These are phyloP conservation scores for Vachellia collinsii DNA, from an alignment of 306 rosid species.

Conservation along the genomic window DNA sequence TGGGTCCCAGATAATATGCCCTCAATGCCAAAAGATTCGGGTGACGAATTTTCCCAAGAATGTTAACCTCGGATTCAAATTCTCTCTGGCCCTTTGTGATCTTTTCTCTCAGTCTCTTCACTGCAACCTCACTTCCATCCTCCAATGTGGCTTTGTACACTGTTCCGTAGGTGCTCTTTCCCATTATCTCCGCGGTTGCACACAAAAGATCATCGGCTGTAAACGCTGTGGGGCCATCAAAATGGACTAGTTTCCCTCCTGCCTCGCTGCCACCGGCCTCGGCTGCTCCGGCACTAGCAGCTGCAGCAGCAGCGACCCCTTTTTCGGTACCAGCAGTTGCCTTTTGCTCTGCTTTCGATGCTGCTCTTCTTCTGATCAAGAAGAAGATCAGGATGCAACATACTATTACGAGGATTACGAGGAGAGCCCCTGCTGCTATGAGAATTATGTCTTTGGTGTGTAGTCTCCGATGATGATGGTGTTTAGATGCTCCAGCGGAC, in stretches of 20 bases:
- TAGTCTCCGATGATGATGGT: background rate
- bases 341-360: background rate
- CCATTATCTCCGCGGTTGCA: conserved; percentile 15
- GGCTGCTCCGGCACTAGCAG: background rate
- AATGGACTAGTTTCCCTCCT: conserved; percentile 5
- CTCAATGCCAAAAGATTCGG: conserved; percentile 10
- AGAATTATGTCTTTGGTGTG: conserved; percentile 2
- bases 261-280: background rate
- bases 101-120: conserved; percentile 10
- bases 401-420: background rate
- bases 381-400: conserved; percentile 1
- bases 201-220: conserved; percentile 15
- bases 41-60: conserved; percentile 13
- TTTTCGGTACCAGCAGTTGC: background rate
- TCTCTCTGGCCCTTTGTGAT: background rate
- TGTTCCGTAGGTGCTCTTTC: conserved; percentile 1
- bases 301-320: background rate
- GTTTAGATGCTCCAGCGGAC: background rate
- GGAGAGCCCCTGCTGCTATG: background rate
- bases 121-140: conserved; percentile 6
- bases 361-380: background rate
- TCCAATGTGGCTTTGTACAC: conserved; percentile 4
- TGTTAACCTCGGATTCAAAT: conserved; percentile 1
- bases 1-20: conserved; percentile 14
- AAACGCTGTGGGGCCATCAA: background rate